Percentiles rank a stretch among this genome's conserved stretches.
phyloP scores from a whole-genome alignment of 371 early-diverging fungal species.

The Mucor saturninus region DNA sequence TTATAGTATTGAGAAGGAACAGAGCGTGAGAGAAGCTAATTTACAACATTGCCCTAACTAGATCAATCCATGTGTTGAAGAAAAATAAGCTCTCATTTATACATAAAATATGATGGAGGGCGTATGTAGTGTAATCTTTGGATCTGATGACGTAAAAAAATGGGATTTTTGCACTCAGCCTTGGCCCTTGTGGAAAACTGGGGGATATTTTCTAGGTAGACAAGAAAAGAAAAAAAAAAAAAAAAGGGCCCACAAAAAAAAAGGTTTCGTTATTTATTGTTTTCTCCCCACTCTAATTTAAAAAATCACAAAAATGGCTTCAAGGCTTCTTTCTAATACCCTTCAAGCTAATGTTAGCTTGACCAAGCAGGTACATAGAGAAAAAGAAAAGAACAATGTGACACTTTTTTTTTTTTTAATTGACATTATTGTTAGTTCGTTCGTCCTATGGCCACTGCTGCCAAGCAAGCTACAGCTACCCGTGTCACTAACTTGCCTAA shows the following conservation, averaged over 20 bases:
- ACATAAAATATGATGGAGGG: not conserved
- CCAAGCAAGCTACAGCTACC: constrained; percentile 40
- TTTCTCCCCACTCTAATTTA: constrained; percentile 27
- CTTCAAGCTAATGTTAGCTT: constrained; percentile 34
- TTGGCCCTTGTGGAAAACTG: constrained; percentile 7
- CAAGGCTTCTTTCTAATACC: constrained; percentile 38
- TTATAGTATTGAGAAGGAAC: no score
- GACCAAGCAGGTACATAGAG: constrained; percentile 34
- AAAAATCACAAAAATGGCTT: constrained; percentile 30
- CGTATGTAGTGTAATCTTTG: not conserved
- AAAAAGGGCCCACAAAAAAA: not conserved
- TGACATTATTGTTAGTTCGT: constrained; percentile 39
- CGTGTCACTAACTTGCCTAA: constrained; percentile 83
- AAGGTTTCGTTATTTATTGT: constrained; percentile 21
- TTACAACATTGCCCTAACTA: no score
- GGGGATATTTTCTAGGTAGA: not conserved
- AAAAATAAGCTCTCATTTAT: no score
- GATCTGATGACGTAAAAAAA: constrained; percentile 1
- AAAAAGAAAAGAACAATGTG: no score
- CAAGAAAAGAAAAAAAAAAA: not conserved
- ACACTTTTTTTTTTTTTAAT: not conserved
- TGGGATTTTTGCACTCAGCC: not conserved
- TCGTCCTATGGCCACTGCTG: constrained; percentile 60
- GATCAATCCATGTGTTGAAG: no score
- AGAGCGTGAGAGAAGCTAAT: no score